A percentile compares a stretch with the other conserved stretches of the same genome.
phyloP scores from a whole-genome alignment of 2,329 filamentous ascomycete species.

The Orbilia ellipsospora region DNA sequence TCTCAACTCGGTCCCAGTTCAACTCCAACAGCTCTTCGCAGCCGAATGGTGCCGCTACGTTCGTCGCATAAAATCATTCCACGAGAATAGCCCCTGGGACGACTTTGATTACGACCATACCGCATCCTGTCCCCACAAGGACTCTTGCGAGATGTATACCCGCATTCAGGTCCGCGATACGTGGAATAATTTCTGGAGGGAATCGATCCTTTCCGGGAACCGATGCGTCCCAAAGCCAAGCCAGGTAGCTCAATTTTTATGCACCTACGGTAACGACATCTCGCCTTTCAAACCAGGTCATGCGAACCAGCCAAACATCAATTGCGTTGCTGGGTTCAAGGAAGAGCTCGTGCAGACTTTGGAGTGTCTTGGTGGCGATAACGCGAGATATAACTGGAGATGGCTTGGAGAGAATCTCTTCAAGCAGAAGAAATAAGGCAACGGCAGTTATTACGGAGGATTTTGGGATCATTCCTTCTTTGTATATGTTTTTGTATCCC shows the following conservation, averaged over 20 bases:
- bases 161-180: constrained; percentile 49
- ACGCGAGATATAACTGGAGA: constrained; percentile 53
- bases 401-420: constrained; percentile 53
- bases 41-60: constrained; percentile 52
- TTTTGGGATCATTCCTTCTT: constrained; percentile 19
- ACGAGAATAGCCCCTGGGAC: constrained; percentile 55
- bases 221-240: constrained; percentile 54
- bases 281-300: constrained; percentile 11
- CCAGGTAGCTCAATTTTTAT: constrained; percentile 53
- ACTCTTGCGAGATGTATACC: constrained; percentile 48
- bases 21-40: constrained; percentile 44
- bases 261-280: constrained; percentile 47
- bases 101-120: constrained; percentile 55
- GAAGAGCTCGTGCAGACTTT: constrained; percentile 52
- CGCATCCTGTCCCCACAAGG: constrained; percentile 38
- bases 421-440: constrained; percentile 44
- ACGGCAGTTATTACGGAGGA: neutral
- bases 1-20: constrained; percentile 43
- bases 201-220: constrained; percentile 50
- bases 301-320: constrained; percentile 35
- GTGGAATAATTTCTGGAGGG: constrained; percentile 53
- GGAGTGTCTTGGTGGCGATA: constrained; percentile 53
- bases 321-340: constrained; percentile 52
- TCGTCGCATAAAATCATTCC: constrained; percentile 53
- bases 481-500: constrained; percentile 30